These are phyloP conservation scores for Colletotrichum endophyticum DNA, from an alignment of 2,329 filamentous ascomycete species.

Conservation along the genomic window DNA sequence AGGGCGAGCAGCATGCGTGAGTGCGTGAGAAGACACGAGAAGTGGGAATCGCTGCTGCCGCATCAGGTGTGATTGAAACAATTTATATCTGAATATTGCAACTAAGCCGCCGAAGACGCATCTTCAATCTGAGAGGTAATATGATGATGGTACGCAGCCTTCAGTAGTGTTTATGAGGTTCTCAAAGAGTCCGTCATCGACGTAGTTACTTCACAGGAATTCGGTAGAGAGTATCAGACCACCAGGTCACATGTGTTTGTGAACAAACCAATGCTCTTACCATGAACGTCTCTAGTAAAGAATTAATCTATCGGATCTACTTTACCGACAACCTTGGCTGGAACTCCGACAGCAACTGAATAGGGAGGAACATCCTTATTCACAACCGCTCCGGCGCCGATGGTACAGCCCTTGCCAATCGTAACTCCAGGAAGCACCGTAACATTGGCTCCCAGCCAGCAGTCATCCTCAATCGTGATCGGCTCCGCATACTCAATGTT, in stretches of 20 bases:
- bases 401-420: constrained; percentile 43
- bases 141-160: neutral
- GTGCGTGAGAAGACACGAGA: neutral
- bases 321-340: neutral
- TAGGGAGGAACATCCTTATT: constrained; percentile 39
- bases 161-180: neutral
- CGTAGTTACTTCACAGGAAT: no score
- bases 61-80: no score
- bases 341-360: constrained; percentile 3
- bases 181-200: neutral
- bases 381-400: constrained; percentile 44
- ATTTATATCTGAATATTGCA: neutral
- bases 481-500: constrained; percentile 54
- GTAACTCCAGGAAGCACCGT: constrained; percentile 42
- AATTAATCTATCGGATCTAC: neutral
- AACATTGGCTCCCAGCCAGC: constrained; percentile 38
- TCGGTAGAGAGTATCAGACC: neutral
- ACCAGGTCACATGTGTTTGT: neutral
- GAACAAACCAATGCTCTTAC: neutral
- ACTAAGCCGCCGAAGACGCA: neutral
- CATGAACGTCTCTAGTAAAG: neutral
- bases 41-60: neutral
- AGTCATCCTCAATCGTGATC: constrained; percentile 52
- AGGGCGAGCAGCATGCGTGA: neutral
- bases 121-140: neutral